Base-by-base conservation (phyloP, 1,284 basidiomycete genomes). In the Boletellus sp. region DNA sequence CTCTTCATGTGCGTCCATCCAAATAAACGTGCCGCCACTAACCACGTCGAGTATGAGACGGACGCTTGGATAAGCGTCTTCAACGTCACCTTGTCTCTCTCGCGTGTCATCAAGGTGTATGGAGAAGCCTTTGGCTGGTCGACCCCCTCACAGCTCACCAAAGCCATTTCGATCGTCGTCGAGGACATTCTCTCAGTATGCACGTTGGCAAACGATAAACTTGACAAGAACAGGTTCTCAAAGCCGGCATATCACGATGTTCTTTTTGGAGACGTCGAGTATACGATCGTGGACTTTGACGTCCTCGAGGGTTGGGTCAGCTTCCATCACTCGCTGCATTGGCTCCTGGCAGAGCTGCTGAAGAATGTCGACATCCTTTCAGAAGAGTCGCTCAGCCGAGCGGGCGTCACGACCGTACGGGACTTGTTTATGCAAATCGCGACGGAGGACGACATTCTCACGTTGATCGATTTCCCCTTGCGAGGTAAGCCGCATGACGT, bases 11-110 rank as follows among this genome's bases (percentile, higher is more conserved):
- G 89, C 58, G 80, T 97, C 61, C 93, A 95, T 62, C 86, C 92
- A 1, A 93, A 93, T 67, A 85, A 86, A 58, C 81, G 93, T n/a
- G 91, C 89, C 11, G 82, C 79, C 6, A 79, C 81, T 16, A 84
- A 75, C 52, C 95, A 97, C 61, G 85, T 97, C 60, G 93, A 97
- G 68, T 97, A 91, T 70, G 95, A 97, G 71, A 87, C 89, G 32
- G 95, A 97, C 60, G 85, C 87, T 28, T 97, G 93, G 92, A 91
- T 95, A 56, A 90, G 86, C 62, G 89, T 95, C 10, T 97, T 97
- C 73, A 93, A 93, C 61, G 86, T 95, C 28, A 92, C 92, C 7
- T 81, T 94, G 8, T 93, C 92, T 24, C 73, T 97, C 15, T 88
- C 90, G 4, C 84, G 92, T 40, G 83, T 93, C 38, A 90, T 92